Conservation (phyloP, 768 basidiomycete genomes). For the Favolaschia claudopus region DNA sequence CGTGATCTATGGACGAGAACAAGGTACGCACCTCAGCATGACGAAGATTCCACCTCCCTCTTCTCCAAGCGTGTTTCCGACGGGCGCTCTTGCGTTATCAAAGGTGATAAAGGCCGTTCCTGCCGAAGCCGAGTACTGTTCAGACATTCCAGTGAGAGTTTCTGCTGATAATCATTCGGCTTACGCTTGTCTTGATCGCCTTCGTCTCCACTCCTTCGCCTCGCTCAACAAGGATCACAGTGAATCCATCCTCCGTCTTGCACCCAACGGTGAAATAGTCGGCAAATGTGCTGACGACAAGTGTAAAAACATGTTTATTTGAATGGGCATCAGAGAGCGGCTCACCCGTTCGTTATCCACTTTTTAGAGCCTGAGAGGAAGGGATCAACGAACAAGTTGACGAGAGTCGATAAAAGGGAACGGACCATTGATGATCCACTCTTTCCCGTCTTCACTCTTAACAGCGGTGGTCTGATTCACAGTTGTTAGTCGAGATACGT, state of each 20-base stretch:
- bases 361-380: constrained; percentile 72
- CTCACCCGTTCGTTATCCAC: constrained; percentile 85
- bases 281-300: constrained; percentile 44
- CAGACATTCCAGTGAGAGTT: neutral
- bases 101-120: constrained; percentile 68
- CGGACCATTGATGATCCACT: constrained; percentile 80
- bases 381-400: no score
- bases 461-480: constrained; percentile 69
- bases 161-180: constrained; percentile 40
- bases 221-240: constrained; percentile 81
- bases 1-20: neutral
- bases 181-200: constrained; percentile 61
- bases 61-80: constrained; percentile 70
- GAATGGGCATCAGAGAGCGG: no score
- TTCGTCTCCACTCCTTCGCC: constrained; percentile 73
- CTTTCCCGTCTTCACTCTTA: constrained; percentile 82
- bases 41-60: constrained; percentile 73
- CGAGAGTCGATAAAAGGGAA: neutral
- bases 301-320: constrained; percentile 29
- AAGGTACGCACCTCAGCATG: constrained; percentile 48
- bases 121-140: constrained; percentile 61
- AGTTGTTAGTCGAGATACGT: neutral
- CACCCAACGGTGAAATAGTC: constrained; percentile 78
- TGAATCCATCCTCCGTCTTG: constrained; percentile 76
- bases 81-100: constrained; percentile 69